Evolutionary conservation across 768 basidiomycete species (phyloP), one percentile per base, ranked within the genome.

Genomic region (Pisolithus albus): DNA sequence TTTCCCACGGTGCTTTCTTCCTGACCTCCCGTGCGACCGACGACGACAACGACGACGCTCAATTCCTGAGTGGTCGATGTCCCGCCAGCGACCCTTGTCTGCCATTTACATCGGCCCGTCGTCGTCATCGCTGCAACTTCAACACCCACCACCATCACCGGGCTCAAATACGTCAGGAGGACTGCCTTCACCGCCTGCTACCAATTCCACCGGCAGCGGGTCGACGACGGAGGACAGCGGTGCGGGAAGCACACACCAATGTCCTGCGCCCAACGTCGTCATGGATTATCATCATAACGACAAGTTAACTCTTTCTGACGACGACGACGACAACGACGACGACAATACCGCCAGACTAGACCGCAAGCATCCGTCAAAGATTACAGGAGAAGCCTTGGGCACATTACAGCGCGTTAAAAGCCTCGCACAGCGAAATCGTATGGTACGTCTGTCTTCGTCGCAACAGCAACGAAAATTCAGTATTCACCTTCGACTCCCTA

Each of bases 201-300:
- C 89, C 18, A 90, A 89, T 62, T 90, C 88, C 10, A 89, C 87
- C 1, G 87, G 85, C 32, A 88, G 86, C 64, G 85, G 86, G 36
- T 87, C 86, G 59, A 82, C 80, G 4, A 83, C 82, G 40, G 83
- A 83, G 67, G 76, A 76, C 43, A 71, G 66, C 47, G 77, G 73
- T 53, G 65, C 68, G 47, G 74, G 72, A 54, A 73, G 72, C 59
- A 52, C 72, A 53, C 70, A 74, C 56, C 62, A 62, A 47, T 70
- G 64, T 39, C 62, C 67, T 42, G 48, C 55, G 37, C 60, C 72
- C 38, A 59, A 62, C 63, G 21, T 47, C 70, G 55, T 70, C 71
- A 68, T 72, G 70, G 52, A 57, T 57, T 43, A 64, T 73, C 46
- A 69, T 73, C 55, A 75, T 54, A 59, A 43, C 70, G 59, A 34